Conservation (phyloP, 176 grass and related monocot genomes). For the Chrysopogon serrulatus region DNA sequence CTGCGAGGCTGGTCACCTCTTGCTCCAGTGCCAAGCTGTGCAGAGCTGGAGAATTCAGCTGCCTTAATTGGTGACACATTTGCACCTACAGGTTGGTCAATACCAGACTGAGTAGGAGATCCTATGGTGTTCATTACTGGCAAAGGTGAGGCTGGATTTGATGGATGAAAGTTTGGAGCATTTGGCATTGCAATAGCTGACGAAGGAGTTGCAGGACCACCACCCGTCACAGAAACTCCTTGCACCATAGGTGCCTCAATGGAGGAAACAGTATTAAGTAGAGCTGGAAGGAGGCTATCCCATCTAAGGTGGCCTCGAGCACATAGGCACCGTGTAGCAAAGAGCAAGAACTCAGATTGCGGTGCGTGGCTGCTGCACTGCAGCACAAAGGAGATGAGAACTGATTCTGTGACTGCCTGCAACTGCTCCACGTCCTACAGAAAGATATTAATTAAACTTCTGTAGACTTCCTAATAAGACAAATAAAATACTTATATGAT, state of each 20-base stretch:
- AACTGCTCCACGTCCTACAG: conserved; percentile 88
- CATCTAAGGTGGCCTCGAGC: conserved; percentile 75
- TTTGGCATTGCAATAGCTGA: conserved; percentile 43
- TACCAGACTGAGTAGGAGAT: conserved; percentile 83
- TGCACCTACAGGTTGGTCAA: conserved; percentile 69
- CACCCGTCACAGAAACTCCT: conserved; percentile 23
- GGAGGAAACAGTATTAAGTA: conserved; percentile 65
- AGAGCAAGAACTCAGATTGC: conserved; percentile 92
- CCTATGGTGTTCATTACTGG: conserved; percentile 72
- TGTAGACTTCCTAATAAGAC: not conserved
- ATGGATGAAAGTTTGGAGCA: conserved; percentile 61
- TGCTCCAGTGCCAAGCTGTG: conserved; percentile 28
- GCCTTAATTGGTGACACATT: conserved; percentile 75
- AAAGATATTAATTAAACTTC: conserved; percentile 21
- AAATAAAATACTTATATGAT: conserved; percentile 15
- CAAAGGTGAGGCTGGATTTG: conserved; percentile 77
- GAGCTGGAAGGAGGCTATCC: conserved; percentile 82
- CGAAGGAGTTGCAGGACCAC: conserved; percentile 36
- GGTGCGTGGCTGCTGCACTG: conserved; percentile 80
- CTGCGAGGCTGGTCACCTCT: conserved; percentile 45
- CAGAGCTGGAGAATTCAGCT: conserved; percentile 55
- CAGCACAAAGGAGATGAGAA: conserved; percentile 80
- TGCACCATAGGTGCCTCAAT: conserved; percentile 49
- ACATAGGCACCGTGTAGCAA: conserved; percentile 81
- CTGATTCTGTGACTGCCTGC: conserved; percentile 73